A percentile compares a stretch with the other conserved stretches of the same genome.
phyloP scores from a whole-genome alignment of 192 early-diverging fungal species.

The Jimgerdemannia flammicorona region DNA sequence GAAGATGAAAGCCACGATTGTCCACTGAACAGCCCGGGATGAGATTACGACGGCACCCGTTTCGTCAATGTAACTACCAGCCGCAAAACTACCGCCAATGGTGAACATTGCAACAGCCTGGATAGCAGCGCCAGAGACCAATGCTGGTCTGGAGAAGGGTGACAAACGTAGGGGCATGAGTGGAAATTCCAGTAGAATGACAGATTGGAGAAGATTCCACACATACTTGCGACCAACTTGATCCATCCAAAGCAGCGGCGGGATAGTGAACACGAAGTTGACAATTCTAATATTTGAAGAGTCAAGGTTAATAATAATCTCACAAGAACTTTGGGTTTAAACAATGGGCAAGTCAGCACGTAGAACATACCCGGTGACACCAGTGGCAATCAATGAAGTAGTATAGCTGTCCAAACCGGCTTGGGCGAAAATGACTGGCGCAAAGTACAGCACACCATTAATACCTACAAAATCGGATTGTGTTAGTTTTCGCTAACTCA shows the following conservation, averaged over 20 bases:
- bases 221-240: conserved; percentile 46
- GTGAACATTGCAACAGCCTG: conserved; percentile 62
- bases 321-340: too few species aligned
- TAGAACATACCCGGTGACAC: conserved; percentile 23
- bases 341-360: conserved; percentile 33
- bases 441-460: conserved; percentile 66
- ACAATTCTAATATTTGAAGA: conserved; percentile 32
- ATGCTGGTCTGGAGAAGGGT: conserved; percentile 42
- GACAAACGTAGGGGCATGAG: not conserved
- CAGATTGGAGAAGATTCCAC: too few species aligned
- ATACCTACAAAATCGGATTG: conserved; percentile 33
- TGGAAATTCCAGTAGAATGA: too few species aligned
- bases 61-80: conserved; percentile 10
- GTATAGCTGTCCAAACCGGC: conserved; percentile 26
- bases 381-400: conserved; percentile 29
- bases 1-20: conserved; percentile 28
- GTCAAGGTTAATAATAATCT: too few species aligned
- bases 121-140: conserved; percentile 61
- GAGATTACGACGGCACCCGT: conserved; percentile 7
- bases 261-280: conserved; percentile 60
- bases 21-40: conserved; percentile 12
- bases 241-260: conserved; percentile 59
- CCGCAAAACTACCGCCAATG: conserved; percentile 43
- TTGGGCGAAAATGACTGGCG: conserved; percentile 34
- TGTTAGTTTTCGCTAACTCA: too few species aligned